Base-by-base conservation (phyloP, 2,329 filamentous ascomycete genomes). In the Monosporascus sp. region DNA sequence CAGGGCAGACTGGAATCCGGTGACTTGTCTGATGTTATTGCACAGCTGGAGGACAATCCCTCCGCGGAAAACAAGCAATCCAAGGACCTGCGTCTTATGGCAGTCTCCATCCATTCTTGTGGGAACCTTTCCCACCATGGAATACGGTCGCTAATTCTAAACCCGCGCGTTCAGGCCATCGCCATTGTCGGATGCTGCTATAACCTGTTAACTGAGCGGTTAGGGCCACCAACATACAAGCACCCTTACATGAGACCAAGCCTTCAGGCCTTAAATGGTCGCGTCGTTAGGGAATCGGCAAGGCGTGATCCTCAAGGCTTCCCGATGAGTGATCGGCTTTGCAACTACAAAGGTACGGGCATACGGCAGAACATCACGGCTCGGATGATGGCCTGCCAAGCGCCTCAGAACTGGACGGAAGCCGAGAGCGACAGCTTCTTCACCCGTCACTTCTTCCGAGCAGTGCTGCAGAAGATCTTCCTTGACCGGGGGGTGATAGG, bases 121-220 rank as follows among this genome's bases (percentile, higher is more conserved):
- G 94, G 94, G 27, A 97, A 99, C 62, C 84, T 99, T n/a, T 88
- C 95, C 1, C 94, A 99, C 70, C 92, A 95, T 67, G 94, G 89
- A 9, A 86, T 99, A 53, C 86, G 90, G 16, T 95, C 93, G 1
- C 80, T 99, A 20, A 73, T 92, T 2, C 74, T 95, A 53, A 97
- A 97, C 66, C 87, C 88, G 0, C 82, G 85, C 5, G 92, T 97
- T 52, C 84, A 85, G 35, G 91, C 91, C n/a, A 87, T 97, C 22
- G 93, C 93, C 54, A 92, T 99, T 67, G 91, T 99, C 55, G 94
- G 94, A 47, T 99, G 94, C 76, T 99, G 94, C 78, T 97, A 99
- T 78, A 99, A 99, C 64, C 83, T 97, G 6, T 76, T 97, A 61
- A 97, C 93, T 0, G 94, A 97, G 72, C 85, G 89, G 53, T 81